These are phyloP conservation scores for Phalaenopsis hybrid DNA, from an alignment of 116 monocot species.

Conservation along the genomic window DNA sequence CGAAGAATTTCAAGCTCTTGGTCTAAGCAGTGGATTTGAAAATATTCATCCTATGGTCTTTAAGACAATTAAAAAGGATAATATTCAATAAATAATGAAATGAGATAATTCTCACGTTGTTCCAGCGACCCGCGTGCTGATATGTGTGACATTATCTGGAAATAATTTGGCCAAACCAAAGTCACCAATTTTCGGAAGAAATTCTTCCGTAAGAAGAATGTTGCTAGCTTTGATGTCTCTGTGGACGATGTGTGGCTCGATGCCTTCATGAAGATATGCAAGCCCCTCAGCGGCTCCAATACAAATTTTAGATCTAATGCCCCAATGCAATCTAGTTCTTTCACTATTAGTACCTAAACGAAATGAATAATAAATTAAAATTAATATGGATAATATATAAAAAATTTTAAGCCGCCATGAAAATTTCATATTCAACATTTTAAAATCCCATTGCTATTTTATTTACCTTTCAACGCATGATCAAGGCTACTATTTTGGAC, in stretches of 20 bases:
- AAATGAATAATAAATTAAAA: neutral
- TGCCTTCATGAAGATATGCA: slow-evolving; percentile 66
- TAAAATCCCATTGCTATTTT: neutral
- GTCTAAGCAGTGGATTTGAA: too few relatives aligned
- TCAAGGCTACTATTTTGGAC: slow-evolving; percentile 59
- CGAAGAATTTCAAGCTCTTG: too few relatives aligned
- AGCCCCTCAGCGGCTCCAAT: slow-evolving; percentile 67
- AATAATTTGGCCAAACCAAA: slow-evolving; percentile 57
- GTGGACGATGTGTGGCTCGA: slow-evolving; percentile 64
- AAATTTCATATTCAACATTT: neutral
- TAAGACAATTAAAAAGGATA: neutral
- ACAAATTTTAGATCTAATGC: slow-evolving; percentile 54
- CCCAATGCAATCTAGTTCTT: slow-evolving; percentile 40
- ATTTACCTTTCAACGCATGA: slow-evolving; percentile 54
- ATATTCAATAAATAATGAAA: neutral
- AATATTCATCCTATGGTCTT: neutral
- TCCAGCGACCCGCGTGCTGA: slow-evolving; percentile 56
- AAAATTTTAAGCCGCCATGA: neutral
- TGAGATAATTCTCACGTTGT: slow-evolving; percentile 27
- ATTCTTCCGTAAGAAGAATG: slow-evolving; percentile 33
- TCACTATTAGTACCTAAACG: slow-evolving; percentile 39
- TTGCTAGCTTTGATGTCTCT: slow-evolving; percentile 63
- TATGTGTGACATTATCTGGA: slow-evolving; percentile 54
- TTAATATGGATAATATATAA: neutral
- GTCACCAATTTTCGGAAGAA: slow-evolving; percentile 55